phyloP scores from a whole-genome alignment of 306 rosid species.

The Heteromeles arbutifolia region DNA sequence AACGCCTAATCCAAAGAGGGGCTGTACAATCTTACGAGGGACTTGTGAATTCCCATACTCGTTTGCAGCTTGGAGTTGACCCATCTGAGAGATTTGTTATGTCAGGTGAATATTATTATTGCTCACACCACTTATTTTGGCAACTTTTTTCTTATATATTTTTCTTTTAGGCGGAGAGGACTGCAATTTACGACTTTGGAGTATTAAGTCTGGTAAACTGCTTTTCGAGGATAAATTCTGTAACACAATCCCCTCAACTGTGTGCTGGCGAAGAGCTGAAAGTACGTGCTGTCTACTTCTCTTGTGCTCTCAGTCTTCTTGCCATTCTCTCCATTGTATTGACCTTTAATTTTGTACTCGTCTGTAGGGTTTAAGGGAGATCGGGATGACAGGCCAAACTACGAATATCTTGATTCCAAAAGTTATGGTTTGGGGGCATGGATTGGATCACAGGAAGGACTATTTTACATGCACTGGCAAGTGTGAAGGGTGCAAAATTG shows the following conservation, averaged over 20 bases:
- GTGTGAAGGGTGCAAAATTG: background rate
- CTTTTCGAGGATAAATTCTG: slow-evolving; percentile 79
- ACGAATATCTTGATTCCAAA: slow-evolving; percentile 7
- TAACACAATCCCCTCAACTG: slow-evolving; percentile 48
- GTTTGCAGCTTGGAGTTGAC: slow-evolving; percentile 67
- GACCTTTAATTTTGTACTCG: slow-evolving; percentile 7
- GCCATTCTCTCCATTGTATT: slow-evolving; percentile 6
- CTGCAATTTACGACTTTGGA: slow-evolving; percentile 73
- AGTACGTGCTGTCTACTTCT: slow-evolving; percentile 15
- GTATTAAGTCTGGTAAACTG: slow-evolving; percentile 77
- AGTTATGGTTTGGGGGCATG: slow-evolving; percentile 49
- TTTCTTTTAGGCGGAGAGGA: slow-evolving; percentile 77
- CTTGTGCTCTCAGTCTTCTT: slow-evolving; percentile 11
- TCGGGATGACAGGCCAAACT: slow-evolving; percentile 12
- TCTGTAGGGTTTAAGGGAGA: slow-evolving; percentile 24
- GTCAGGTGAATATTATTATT: slow-evolving; percentile 53
- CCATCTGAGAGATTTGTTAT: slow-evolving; percentile 70
- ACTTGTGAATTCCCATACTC: slow-evolving; percentile 71
- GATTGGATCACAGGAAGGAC: slow-evolving; percentile 76
- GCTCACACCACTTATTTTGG: slow-evolving; percentile 4
- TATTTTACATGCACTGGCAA: slow-evolving; percentile 59
- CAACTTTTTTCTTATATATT: background rate
- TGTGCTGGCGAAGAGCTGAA: slow-evolving; percentile 52
- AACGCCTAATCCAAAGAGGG: slow-evolving; percentile 69
- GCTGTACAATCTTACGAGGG: slow-evolving; percentile 78